These are phyloP conservation scores for Alisma plantagoaquatica DNA, from an alignment of 106 monocot species.

Conservation along the genomic window DNA sequence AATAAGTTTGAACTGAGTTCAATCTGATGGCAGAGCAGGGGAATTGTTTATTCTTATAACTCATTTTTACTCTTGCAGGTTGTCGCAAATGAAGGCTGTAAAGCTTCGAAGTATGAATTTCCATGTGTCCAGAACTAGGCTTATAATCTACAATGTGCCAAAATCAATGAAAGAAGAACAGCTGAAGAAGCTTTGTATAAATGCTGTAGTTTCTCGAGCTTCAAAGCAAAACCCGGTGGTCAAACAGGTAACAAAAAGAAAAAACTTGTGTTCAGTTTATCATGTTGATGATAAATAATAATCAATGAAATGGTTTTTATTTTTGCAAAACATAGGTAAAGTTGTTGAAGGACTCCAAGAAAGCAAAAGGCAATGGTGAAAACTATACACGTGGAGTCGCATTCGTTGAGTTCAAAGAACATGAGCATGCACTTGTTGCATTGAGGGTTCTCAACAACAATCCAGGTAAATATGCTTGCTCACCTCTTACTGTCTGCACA, in stretches of 20 bases:
- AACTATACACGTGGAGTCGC: constrained; percentile 77
- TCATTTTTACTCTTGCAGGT: constrained; percentile 26
- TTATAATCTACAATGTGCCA: constrained; percentile 92
- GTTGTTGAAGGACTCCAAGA: constrained; percentile 80
- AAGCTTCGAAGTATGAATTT: constrained; percentile 78
- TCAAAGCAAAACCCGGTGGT: constrained; percentile 85
- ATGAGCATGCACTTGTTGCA: constrained; percentile 92
- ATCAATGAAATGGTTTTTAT: not conserved
- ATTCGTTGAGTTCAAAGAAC: constrained; percentile 95
- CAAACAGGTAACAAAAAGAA: too few relatives aligned
- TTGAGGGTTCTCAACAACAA: constrained; percentile 95
- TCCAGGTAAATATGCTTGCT: constrained; percentile 83
- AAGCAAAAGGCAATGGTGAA: constrained; percentile 31
- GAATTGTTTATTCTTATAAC: too few relatives aligned
- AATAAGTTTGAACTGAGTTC: too few relatives aligned
- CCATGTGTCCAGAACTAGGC: constrained; percentile 87
- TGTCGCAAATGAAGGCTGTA: constrained; percentile 54
- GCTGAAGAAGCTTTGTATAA: constrained; percentile 66
- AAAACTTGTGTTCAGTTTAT: too few relatives aligned
- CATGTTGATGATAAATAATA: not conserved
- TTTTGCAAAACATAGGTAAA: constrained; percentile 48
- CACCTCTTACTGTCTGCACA: too few relatives aligned
- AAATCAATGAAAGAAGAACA: constrained; percentile 68
- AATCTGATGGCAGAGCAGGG: too few relatives aligned
- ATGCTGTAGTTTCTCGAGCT: constrained; percentile 80